Evolutionary conservation across 208 protist genomes (phyloP).

Genomic region (Leishmania martiniquensis): DNA sequence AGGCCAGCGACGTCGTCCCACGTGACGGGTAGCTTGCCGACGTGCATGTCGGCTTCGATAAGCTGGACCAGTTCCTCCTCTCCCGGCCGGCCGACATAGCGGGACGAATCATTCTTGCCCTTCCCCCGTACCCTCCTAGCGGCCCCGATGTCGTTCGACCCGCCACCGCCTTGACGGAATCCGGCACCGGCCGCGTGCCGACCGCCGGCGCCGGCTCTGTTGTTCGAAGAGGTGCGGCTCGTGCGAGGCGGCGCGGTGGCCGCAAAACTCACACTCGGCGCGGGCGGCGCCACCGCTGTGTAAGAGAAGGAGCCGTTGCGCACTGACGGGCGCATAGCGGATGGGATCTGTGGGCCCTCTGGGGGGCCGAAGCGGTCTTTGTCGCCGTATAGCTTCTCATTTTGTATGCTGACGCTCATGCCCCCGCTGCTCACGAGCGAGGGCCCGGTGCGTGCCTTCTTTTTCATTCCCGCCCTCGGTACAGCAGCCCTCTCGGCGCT

Average conservation of each 20-base stretch:
- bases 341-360: conserved; percentile 29
- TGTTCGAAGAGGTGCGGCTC: conserved; percentile 18
- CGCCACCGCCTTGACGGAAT: not conserved
- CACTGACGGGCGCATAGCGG: conserved; percentile 4
- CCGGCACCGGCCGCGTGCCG: not conserved
- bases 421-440: not conserved
- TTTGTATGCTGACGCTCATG: conserved; percentile 31
- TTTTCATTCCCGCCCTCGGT: not conserved
- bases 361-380: conserved; percentile 80
- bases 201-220: conserved; percentile 1
- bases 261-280: not conserved
- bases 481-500: conserved; percentile 6
- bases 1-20: conserved; percentile 93
- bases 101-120: conserved; percentile 31
- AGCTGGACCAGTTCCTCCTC: conserved; percentile 86
- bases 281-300: not conserved
- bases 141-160: not conserved
- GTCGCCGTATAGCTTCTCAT: conserved; percentile 78
- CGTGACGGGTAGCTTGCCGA: conserved; percentile 59
- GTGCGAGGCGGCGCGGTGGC: not conserved
- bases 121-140: conserved; percentile 9
- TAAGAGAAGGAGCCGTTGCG: conserved; percentile 9
- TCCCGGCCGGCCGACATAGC: conserved; percentile 63
- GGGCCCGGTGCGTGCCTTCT: conserved; percentile 18
- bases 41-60: conserved; percentile 88